Conservation (phyloP, 2,329 filamentous ascomycete genomes). For the Aotearoamyces nothofagi region DNA sequence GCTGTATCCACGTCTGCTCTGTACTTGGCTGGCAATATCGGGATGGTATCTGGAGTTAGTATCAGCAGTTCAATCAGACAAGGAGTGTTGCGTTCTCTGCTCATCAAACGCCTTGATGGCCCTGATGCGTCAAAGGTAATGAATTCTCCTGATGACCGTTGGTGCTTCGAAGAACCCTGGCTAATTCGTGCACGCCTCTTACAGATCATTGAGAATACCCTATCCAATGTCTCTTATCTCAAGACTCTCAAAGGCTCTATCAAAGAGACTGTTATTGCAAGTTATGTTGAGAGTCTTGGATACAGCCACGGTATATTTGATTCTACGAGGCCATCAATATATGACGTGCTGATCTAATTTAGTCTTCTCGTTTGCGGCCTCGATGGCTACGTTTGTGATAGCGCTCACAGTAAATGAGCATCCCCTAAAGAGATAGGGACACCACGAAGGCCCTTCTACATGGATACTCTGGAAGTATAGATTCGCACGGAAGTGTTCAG, state of each 20-base stretch:
- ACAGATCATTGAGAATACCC: conserved; percentile 9
- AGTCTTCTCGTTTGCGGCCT: conserved; percentile 1
- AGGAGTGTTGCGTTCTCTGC: conserved; percentile 5
- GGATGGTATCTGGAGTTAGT: conserved; percentile 11
- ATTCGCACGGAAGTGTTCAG: too few relatives aligned
- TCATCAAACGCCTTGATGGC: conserved; percentile 5
- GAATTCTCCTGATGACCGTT: too few relatives aligned
- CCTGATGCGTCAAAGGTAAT: conserved; percentile 4
- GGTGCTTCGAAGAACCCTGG: too few relatives aligned
- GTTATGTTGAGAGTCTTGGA: conserved; percentile 13
- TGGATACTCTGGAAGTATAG: too few relatives aligned
- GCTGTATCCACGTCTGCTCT: conserved; percentile 33
- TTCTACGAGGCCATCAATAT: not conserved
- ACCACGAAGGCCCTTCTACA: too few relatives aligned
- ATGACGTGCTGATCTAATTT: not conserved
- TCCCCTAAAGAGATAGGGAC: not conserved
- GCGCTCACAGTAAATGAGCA: not conserved
- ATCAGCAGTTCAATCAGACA: conserved; percentile 9
- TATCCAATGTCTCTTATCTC: conserved; percentile 10
- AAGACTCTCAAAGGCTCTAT: conserved; percentile 5
- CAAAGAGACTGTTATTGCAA: conserved; percentile 7
- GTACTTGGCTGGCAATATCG: conserved; percentile 22
- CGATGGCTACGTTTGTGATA: not conserved
- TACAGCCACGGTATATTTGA: conserved; percentile 9
- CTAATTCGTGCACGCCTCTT: too few relatives aligned